These are phyloP conservation scores for Madurella fahalii DNA, from an alignment of 2,329 filamentous ascomycete species.

Conservation along the genomic window DNA sequence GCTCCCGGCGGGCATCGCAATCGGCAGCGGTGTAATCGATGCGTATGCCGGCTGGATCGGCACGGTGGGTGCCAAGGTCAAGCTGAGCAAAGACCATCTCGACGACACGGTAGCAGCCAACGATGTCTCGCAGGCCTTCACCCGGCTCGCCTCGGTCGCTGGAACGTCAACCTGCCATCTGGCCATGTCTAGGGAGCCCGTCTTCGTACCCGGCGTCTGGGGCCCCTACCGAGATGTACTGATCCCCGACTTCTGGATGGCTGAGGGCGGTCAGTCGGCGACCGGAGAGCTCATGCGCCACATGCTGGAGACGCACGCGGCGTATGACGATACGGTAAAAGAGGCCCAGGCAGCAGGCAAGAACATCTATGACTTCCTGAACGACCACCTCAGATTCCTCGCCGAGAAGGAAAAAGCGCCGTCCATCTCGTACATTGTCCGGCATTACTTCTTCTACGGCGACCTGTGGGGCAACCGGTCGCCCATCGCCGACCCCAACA, in stretches of 20 bases:
- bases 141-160: conserved; percentile 85
- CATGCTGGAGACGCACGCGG: conserved; percentile 91
- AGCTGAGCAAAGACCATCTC: conserved; percentile 64
- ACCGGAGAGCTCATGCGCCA: conserved; percentile 93
- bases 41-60: conserved; percentile 99
- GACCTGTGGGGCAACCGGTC: conserved; percentile 96
- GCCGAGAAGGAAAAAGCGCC: conserved; percentile 65
- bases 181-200: conserved; percentile 87
- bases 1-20: conserved; percentile 78
- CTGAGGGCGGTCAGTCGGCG: conserved; percentile 93
- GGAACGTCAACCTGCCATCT: conserved; percentile 97
- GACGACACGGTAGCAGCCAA: conserved; percentile 67
- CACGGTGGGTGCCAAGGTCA: conserved; percentile 94
- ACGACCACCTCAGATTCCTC: conserved; percentile 77
- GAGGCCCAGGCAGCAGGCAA: conserved; percentile 76
- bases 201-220: conserved; percentile 96
- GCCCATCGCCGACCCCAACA: conserved; percentile 85
- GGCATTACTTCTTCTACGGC: conserved; percentile 98
- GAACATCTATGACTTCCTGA: conserved; percentile 94
- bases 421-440: conserved; percentile 76
- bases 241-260: conserved; percentile 90
- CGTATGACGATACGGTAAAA: conserved; percentile 74
- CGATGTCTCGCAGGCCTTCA: conserved; percentile 89
- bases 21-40: conserved; percentile 95
- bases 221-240: conserved; percentile 94